Base-by-base conservation (phyloP, 805 yeast genomes). In the Candida germanica region DNA sequence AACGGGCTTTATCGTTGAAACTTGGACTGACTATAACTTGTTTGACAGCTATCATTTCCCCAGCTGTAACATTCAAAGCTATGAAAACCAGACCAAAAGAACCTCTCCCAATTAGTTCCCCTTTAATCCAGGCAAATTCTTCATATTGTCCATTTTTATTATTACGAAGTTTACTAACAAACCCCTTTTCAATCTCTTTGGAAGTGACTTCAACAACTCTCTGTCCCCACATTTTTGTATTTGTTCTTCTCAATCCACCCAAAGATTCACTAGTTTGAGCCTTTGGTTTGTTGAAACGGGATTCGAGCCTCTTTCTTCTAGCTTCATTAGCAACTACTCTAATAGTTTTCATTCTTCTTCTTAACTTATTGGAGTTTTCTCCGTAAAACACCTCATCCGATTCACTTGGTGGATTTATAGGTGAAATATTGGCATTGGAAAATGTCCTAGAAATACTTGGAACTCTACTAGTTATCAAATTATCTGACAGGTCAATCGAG, bases 211-310 rank as follows among this genome's bases (percentile, higher is more conserved):
- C 98, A 21, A 88, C 82, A 11, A 87, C 94, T 44, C 76, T 82
- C 43, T 87, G 88, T 14, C 98, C 99, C 99, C 99, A 93, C 83
- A 93, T 77, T 62, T 93, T 94, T 1, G 99, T 93, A 52, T 93
- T 87, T 37, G 59, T 44, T 38, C 98, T 69, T 44, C 87, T 70
- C 23, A 91, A 56, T 6, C 51, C 48, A 15, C n/a, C 27, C 17
- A 14, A 33, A 30, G 35, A 5, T 16, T 7, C 10, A 11, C 22
- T 8, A 4, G 5, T 21, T 14, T 30, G 28, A 14, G 20, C n/a
- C 4, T 17, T 24, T 3, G 20, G 5, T 15, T 15, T 13, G 12
- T 22, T 33, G 17, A 17, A 29, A 29, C 49, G 54, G 15, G 49
- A 50, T 21, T 58, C 66, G 29, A 61, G 47, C 15, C 66, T 45